phyloP scores from a whole-genome alignment of 805 yeast genomes.

The Candida methanosorbosa region DNA sequence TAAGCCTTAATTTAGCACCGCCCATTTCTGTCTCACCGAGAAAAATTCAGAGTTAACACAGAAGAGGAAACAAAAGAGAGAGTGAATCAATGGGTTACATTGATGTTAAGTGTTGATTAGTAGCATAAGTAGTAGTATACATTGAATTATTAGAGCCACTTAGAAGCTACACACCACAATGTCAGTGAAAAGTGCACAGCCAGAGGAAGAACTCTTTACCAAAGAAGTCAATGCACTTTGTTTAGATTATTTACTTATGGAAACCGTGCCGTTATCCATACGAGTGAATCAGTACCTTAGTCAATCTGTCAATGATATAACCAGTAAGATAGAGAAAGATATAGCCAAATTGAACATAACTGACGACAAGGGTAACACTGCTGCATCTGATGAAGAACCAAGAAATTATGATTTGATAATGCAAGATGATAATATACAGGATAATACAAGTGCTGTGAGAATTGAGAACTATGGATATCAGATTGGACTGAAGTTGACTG shows the following conservation, averaged over 20 bases:
- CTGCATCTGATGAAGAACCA: slow-evolving; percentile 4
- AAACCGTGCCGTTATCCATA: slow-evolving; percentile 65
- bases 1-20: no score
- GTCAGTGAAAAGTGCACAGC: no score
- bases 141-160: no score
- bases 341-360: slow-evolving; percentile 6
- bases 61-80: no score
- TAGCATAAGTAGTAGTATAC: no score
- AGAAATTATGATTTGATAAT: slow-evolving; percentile 33
- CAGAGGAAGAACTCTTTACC: slow-evolving; percentile 11
- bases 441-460: slow-evolving; percentile 47
- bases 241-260: slow-evolving; percentile 62
- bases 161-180: no score
- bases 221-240: slow-evolving; percentile 45
- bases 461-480: slow-evolving; percentile 64
- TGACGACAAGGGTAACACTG: not conserved
- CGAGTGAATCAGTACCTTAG: slow-evolving; percentile 46
- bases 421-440: slow-evolving; percentile 24
- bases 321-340: slow-evolving; percentile 5
- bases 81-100: no score
- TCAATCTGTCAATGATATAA: slow-evolving; percentile 11
- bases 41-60: no score
- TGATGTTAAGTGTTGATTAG: no score
- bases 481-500: slow-evolving; percentile 25
- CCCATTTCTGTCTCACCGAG: no score